phyloP scores from a whole-genome alignment of 2,329 filamentous ascomycete species.

The Cercospora nicotianae region DNA sequence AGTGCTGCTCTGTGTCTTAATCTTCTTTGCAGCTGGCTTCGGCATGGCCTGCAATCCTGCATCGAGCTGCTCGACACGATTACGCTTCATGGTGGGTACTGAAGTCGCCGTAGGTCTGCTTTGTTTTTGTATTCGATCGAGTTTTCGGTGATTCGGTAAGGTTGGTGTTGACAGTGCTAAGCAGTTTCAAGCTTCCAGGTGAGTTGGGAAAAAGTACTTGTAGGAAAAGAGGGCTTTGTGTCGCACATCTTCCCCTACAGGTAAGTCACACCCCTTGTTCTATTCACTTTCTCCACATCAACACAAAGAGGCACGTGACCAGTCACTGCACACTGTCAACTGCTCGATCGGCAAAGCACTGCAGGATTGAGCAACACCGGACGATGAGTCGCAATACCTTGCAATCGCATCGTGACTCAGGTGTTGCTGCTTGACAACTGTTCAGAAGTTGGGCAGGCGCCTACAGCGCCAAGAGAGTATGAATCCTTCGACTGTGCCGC shows the following conservation, averaged over 20 bases:
- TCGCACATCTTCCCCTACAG: neutral
- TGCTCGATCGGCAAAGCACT: neutral
- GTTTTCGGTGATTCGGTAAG: neutral
- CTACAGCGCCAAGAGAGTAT: neutral
- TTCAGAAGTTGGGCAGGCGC: neutral
- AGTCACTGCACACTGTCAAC: neutral
- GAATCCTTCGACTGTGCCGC: conserved; percentile 3
- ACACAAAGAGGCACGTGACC: neutral
- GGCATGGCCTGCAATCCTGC: neutral
- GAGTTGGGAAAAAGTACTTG: neutral
- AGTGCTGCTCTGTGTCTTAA: neutral
- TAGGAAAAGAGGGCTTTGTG: neutral
- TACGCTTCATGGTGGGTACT: neutral
- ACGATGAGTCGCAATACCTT: neutral
- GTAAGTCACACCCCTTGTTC: neutral
- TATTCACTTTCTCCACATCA: neutral
- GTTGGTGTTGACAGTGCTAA: neutral
- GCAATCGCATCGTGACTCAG: neutral
- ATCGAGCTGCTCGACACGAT: neutral
- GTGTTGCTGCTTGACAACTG: neutral
- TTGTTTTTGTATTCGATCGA: neutral
- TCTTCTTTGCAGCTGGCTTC: neutral
- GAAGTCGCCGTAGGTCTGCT: neutral
- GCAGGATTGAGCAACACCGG: neutral
- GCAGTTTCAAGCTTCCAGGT: neutral